Percentiles rank a stretch among this genome's conserved stretches.
Conservation (phyloP, 2,329 filamentous ascomycete species). For the Cephalotrichum gorgonifer region DNA sequence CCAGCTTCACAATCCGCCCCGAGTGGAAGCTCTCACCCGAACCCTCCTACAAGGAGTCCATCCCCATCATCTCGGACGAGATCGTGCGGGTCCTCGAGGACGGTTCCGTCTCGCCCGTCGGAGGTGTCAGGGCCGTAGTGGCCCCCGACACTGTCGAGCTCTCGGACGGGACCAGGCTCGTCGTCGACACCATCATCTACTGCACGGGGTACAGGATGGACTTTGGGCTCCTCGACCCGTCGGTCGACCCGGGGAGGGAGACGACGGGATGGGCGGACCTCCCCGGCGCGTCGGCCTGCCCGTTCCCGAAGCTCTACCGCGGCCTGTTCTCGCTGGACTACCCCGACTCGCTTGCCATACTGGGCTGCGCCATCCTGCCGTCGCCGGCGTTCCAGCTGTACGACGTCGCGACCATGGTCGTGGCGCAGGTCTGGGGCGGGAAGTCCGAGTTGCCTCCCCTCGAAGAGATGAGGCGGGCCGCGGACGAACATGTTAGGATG, state of each 20-base stretch:
- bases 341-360: constrained; percentile 31
- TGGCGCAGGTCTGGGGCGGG: constrained; percentile 32
- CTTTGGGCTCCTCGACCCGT: constrained; percentile 16
- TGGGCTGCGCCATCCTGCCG: constrained; percentile 24
- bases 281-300: constrained; percentile 9
- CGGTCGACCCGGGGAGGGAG: constrained; percentile 14
- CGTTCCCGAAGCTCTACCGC: constrained; percentile 26
- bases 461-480: constrained; percentile 22
- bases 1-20: constrained; percentile 13
- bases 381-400: constrained; percentile 23
- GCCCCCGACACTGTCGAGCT: constrained; percentile 7
- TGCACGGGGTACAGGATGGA: constrained; percentile 23
- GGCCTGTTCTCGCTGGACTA: constrained; percentile 32
- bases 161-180: constrained; percentile 15
- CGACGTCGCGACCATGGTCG: constrained; percentile 30
- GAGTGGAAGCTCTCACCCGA: constrained; percentile 19
- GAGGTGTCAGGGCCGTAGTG: constrained; percentile 10
- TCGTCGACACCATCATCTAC: constrained; percentile 20
- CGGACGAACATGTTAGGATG: neutral
- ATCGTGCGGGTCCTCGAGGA: constrained; percentile 22
- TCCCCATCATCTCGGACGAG: constrained; percentile 18
- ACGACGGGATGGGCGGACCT: constrained; percentile 5
- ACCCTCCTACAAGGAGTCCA: constrained; percentile 12
- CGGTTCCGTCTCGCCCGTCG: constrained; percentile 21
- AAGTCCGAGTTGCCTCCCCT: constrained; percentile 22